Percentiles rank a stretch among this genome's conserved stretches.
These are phyloP conservation scores for Athelia psychrophila DNA, from an alignment of 1,284 basidiomycete genomes.

Conservation along the genomic window DNA sequence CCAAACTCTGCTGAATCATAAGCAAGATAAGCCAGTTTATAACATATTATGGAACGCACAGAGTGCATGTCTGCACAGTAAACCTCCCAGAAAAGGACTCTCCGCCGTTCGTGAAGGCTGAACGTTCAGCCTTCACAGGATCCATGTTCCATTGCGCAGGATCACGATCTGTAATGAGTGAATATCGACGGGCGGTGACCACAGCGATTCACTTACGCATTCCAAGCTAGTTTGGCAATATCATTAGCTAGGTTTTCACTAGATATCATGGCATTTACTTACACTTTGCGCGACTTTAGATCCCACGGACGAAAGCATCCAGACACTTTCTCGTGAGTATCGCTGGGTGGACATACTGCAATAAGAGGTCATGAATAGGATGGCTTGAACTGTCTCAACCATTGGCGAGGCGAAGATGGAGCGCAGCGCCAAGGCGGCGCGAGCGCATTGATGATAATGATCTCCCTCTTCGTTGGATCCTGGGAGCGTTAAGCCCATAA, in stretches of 20 bases:
- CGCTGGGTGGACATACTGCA: constrained; percentile 50
- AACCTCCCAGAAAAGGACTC: constrained; percentile 59
- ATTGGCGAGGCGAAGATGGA: constrained; percentile 63
- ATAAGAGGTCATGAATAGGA: constrained; percentile 51
- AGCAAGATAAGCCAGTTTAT: neutral
- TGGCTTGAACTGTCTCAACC: constrained; percentile 57
- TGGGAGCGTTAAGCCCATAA: constrained; percentile 62
- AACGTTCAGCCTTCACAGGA: constrained; percentile 49
- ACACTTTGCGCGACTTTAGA: constrained; percentile 58
- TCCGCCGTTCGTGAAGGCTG: no score
- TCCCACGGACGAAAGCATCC: constrained; percentile 47
- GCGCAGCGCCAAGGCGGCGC: constrained; percentile 54
- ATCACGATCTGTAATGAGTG: constrained; percentile 47
- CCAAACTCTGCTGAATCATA: constrained; percentile 37
- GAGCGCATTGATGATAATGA: constrained; percentile 54
- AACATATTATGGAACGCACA: constrained; percentile 25
- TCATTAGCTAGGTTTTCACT: constrained; percentile 19
- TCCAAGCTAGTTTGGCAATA: neutral
- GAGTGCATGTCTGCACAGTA: constrained; percentile 46
- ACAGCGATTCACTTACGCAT: neutral
- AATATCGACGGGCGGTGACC: constrained; percentile 4
- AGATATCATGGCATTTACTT: constrained; percentile 19
- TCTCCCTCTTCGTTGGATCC: constrained; percentile 59
- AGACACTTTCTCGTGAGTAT: constrained; percentile 51
- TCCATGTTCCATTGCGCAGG: constrained; percentile 55